phyloP scores from a whole-genome alignment of 805 yeast species.

The Lachancea lanzarotensis region DNA sequence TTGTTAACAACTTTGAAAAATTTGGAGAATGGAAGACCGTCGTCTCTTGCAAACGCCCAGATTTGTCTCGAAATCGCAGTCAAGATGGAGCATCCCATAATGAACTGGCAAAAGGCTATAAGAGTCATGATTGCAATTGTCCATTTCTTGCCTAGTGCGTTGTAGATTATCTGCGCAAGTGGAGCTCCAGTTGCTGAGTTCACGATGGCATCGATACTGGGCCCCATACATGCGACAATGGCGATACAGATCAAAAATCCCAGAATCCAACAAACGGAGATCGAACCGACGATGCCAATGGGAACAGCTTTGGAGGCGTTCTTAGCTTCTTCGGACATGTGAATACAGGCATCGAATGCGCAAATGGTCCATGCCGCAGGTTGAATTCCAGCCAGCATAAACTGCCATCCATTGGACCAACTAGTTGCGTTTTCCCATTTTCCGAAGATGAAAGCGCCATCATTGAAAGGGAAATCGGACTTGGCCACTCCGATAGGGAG shows the following conservation, averaged over 20 bases:
- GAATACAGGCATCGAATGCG: slow-evolving; percentile 63
- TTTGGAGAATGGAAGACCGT: slow-evolving; percentile 55
- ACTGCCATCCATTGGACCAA: slow-evolving; percentile 56
- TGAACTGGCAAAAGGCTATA: slow-evolving; percentile 52
- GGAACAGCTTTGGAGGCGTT: slow-evolving; percentile 60
- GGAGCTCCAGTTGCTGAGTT: slow-evolving; percentile 50
- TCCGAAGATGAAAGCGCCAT: slow-evolving; percentile 48
- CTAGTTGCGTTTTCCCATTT: slow-evolving; percentile 41
- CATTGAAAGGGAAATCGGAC: slow-evolving; percentile 34
- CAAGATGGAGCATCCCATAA: slow-evolving; percentile 57
- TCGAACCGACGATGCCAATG: slow-evolving; percentile 53
- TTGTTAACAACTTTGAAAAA: slow-evolving; percentile 50
- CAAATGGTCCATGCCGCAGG: slow-evolving; percentile 71
- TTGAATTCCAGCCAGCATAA: slow-evolving; percentile 45
- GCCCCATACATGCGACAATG: slow-evolving; percentile 46
- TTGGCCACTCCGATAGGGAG: slow-evolving; percentile 48
- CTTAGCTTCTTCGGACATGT: slow-evolving; percentile 63
- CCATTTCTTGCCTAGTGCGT: slow-evolving; percentile 56
- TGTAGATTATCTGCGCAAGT: slow-evolving; percentile 55
- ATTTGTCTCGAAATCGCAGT: slow-evolving; percentile 60
- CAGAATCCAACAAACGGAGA: slow-evolving; percentile 46
- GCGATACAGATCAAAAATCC: slow-evolving; percentile 52
- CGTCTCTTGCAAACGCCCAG: slow-evolving; percentile 71
- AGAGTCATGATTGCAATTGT: slow-evolving; percentile 56
- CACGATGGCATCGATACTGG: slow-evolving; percentile 37